A percentile compares a stretch with the other conserved stretches of the same genome.
These are phyloP conservation scores for Psidium guajava DNA, from an alignment of 345 rosid species.

Conservation along the genomic window DNA sequence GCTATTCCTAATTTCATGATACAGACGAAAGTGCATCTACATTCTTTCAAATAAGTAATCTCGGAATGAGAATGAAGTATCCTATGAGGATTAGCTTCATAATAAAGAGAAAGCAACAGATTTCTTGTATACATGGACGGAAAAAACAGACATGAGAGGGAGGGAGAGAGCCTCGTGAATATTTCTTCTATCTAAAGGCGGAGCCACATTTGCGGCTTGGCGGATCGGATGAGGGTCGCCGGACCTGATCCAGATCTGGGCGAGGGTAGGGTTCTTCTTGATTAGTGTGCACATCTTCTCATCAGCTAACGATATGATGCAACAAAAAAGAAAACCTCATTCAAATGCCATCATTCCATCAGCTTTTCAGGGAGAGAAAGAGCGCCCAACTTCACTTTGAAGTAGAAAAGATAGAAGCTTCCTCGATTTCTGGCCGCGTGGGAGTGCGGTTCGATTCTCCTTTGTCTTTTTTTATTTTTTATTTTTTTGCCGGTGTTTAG, in stretches of 20 bases:
- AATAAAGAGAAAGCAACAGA: neutral
- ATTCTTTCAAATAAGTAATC: neutral
- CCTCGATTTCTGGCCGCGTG: slow-evolving; percentile 41
- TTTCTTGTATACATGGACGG: neutral
- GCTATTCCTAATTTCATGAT: neutral
- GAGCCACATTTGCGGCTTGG: neutral
- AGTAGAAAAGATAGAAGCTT: slow-evolving; percentile 47
- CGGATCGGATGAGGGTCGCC: too few relatives aligned
- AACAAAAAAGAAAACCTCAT: neutral
- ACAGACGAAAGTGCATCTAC: neutral
- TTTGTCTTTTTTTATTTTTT: neutral
- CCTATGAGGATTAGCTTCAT: neutral
- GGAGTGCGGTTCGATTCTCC: slow-evolving; percentile 25
- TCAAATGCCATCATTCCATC: neutral
- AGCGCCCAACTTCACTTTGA: neutral
- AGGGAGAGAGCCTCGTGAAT: neutral
- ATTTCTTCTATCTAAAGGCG: neutral
- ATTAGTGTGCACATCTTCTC: neutral
- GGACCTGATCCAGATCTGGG: too few relatives aligned
- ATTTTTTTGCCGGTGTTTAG: neutral
- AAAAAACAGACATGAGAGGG: neutral
- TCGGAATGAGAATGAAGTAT: neutral
- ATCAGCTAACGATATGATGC: neutral
- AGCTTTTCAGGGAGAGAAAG: neutral
- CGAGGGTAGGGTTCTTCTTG: neutral